A percentile compares a stretch with the other conserved stretches of the same genome.
Evolutionary conservation across 345 rosid genomes (phyloP).

Genomic region (Nasturtium officinale): DNA sequence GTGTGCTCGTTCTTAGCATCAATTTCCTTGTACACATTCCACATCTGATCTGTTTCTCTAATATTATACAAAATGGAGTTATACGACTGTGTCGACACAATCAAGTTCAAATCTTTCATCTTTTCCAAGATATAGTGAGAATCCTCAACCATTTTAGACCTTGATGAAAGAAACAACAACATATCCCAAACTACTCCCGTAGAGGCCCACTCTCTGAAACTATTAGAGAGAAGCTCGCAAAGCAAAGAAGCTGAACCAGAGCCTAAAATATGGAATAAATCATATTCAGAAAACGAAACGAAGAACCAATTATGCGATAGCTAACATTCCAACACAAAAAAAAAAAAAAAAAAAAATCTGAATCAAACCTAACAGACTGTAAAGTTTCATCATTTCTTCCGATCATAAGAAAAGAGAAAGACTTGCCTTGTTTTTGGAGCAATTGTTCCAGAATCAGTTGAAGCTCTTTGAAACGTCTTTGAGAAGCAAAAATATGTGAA

Average conservation of each 20-base stretch:
- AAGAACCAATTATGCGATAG: not conserved
- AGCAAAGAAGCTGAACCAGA: conserved; percentile 63
- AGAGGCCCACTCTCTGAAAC: conserved; percentile 59
- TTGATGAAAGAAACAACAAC: conserved; percentile 70
- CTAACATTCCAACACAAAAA: not conserved
- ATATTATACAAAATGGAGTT: conserved; percentile 66
- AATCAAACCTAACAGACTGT: not conserved
- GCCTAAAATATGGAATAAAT: conserved; percentile 52
- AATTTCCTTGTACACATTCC: conserved; percentile 63
- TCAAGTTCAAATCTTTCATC: conserved; percentile 66
- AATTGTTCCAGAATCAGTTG: conserved; percentile 52
- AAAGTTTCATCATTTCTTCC: not conserved
- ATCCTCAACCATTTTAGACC: conserved; percentile 68
- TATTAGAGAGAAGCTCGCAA: conserved; percentile 54
- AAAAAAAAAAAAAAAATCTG: not conserved
- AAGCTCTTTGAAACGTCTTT: conserved; percentile 58
- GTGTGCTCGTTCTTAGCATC: conserved; percentile 54
- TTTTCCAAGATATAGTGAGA: conserved; percentile 63
- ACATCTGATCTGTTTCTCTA: conserved; percentile 61
- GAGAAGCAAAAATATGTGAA: conserved; percentile 58
- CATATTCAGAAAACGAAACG: conserved; percentile 3
- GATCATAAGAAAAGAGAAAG: not conserved
- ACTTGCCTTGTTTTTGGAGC: conserved; percentile 64
- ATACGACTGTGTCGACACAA: conserved; percentile 61
- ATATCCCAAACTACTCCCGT: conserved; percentile 67